Conservation (phyloP, 2,329 filamentous ascomycete species). For the Piedraia hortae region DNA sequence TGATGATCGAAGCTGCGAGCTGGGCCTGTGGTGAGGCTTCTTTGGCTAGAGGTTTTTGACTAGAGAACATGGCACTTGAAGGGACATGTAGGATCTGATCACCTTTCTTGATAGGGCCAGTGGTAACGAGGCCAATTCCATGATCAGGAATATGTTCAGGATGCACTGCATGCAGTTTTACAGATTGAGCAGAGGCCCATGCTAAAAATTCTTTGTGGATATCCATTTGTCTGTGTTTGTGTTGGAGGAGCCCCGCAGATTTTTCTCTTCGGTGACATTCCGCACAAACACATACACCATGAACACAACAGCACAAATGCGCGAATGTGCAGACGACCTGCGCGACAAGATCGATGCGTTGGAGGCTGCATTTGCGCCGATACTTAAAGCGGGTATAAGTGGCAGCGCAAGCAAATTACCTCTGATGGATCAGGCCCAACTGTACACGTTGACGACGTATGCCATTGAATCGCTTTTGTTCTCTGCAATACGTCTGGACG, state of each 20-base stretch:
- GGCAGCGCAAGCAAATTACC: conserved; percentile 52
- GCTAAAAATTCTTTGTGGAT: too few relatives aligned
- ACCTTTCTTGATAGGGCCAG: conserved; percentile 31
- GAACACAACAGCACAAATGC: too few relatives aligned
- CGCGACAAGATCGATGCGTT: conserved; percentile 47
- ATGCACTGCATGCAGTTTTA: too few relatives aligned
- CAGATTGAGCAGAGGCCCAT: too few relatives aligned
- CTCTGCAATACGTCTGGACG: conserved; percentile 53
- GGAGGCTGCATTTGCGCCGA: conserved; percentile 43
- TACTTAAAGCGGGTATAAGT: conserved; percentile 36
- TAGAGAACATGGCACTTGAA: conserved; percentile 32
- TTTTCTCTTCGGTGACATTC: too few relatives aligned
- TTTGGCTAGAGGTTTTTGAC: conserved; percentile 27
- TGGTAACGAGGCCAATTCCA: conserved; percentile 54
- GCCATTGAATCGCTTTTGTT: conserved; percentile 77
- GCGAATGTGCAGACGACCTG: conserved; percentile 36
- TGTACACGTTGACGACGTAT: conserved; percentile 70
- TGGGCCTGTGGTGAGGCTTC: conserved; percentile 29
- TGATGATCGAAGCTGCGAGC: conserved; percentile 24
- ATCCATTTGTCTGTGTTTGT: too few relatives aligned
- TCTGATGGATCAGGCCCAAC: conserved; percentile 81
- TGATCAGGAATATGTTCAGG: conserved; percentile 46
- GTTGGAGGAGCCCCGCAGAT: too few relatives aligned
- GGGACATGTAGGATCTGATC: conserved; percentile 40
- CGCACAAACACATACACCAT: too few relatives aligned